These are phyloP conservation scores for Synchytrium microbalum DNA, from an alignment of 371 early-diverging fungal species.

Conservation along the genomic window DNA sequence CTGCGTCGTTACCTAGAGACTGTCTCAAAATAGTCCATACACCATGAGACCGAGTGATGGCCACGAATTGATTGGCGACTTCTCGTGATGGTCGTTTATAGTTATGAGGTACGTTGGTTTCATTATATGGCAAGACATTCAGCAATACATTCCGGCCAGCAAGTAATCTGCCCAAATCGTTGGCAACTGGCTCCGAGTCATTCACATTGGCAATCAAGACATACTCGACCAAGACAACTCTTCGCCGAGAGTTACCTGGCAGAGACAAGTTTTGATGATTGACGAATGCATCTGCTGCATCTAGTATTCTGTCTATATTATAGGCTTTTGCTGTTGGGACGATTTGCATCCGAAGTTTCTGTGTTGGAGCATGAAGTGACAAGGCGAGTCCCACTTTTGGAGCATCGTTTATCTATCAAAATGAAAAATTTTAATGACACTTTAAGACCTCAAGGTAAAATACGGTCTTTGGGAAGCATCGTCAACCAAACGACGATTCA, in stretches of 20 bases:
- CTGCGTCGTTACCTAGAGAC: conserved; percentile 37
- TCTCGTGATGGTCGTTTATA: conserved; percentile 34
- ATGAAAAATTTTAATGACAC: no score
- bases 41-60: conserved; percentile 27
- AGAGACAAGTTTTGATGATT: conserved; percentile 22
- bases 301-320: conserved; percentile 57
- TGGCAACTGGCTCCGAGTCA: conserved; percentile 28
- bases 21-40: conserved; percentile 35
- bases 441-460: no score
- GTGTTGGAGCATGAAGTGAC: conserved; percentile 80
- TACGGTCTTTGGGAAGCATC: no score
- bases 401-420: conserved; percentile 57
- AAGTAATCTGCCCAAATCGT: conserved; percentile 32
- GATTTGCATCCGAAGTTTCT: conserved; percentile 62
- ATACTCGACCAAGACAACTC: conserved; percentile 41
- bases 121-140: conserved; percentile 48
- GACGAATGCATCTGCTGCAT: conserved; percentile 60
- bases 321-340: conserved; percentile 85
- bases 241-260: conserved; percentile 9
- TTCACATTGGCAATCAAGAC: conserved; percentile 39
- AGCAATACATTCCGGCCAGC: conserved; percentile 29
- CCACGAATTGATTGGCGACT: conserved; percentile 24
- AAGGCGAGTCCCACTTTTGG: conserved; percentile 78
- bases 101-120: conserved; percentile 32
- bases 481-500: no score